These are phyloP conservation scores for Diaporthe sp. DNA, from an alignment of 2,329 filamentous ascomycete species.

Conservation along the genomic window DNA sequence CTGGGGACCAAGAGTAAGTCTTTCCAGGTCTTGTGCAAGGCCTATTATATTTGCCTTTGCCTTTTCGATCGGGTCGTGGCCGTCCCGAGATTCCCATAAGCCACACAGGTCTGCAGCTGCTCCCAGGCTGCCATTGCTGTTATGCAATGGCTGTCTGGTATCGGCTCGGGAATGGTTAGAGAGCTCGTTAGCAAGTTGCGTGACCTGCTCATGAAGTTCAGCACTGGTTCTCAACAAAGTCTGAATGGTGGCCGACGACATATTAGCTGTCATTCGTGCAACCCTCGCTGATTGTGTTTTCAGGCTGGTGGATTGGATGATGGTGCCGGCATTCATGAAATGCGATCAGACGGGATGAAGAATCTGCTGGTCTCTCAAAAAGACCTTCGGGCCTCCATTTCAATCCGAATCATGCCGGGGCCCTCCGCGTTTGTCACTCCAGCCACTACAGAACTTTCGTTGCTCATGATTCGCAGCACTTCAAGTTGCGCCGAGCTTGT, in stretches of 20 bases:
- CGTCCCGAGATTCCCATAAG: constrained; percentile 1
- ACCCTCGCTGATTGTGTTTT: background rate
- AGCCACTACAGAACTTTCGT: background rate
- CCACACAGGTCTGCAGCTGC: background rate
- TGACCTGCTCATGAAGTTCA: constrained; percentile 9
- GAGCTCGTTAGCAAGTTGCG: background rate
- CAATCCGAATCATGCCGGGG: background rate
- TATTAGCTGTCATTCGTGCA: background rate
- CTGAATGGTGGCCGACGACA: background rate
- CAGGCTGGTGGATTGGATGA: too few species aligned
- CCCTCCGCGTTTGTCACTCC: too few species aligned
- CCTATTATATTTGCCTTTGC: constrained; percentile 2
- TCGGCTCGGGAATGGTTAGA: background rate
- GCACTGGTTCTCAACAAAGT: constrained; percentile 3
- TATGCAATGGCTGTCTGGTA: background rate
- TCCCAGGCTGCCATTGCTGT: background rate
- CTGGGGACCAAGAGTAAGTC: background rate
- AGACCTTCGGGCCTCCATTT: background rate
- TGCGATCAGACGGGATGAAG: background rate
- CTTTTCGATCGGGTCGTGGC: background rate
- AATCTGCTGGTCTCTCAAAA: too few species aligned
- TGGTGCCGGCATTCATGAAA: too few species aligned
- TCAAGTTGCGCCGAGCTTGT: background rate
- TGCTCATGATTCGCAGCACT: background rate
- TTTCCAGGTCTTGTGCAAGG: constrained; percentile 3